These are phyloP conservation scores for Adansonia grandidieri DNA, from an alignment of 441 rosid genomes.

Conservation along the genomic window DNA sequence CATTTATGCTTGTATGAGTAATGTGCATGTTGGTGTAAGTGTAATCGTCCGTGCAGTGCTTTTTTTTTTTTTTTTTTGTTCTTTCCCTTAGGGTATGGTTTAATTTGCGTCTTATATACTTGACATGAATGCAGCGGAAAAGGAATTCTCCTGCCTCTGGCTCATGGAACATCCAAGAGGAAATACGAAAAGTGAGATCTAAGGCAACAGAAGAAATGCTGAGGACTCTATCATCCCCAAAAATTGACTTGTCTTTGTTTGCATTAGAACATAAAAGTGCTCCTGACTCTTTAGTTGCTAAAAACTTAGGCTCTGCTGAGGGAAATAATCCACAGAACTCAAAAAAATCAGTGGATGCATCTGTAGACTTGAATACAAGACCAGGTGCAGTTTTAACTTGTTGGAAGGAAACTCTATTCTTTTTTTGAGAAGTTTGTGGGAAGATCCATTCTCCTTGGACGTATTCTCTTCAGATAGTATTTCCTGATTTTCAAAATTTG, in stretches of 20 bases:
- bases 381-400: slow-evolving; percentile 33
- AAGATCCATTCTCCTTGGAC: neutral
- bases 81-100: slow-evolving; percentile 23
- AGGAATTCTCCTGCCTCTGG: slow-evolving; percentile 54
- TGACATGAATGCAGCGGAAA: slow-evolving; percentile 55
- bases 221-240: slow-evolving; percentile 53
- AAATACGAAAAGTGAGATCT: slow-evolving; percentile 83
- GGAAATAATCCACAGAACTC: slow-evolving; percentile 31
- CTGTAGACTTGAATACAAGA: slow-evolving; percentile 39
- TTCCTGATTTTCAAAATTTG: neutral
- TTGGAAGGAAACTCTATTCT: neutral
- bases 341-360: slow-evolving; percentile 37
- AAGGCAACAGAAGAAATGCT: slow-evolving; percentile 90
- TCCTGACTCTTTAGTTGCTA: slow-evolving; percentile 32
- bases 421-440: neutral
- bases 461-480: neutral
- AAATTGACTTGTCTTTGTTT: slow-evolving; percentile 49
- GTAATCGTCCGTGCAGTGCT: neutral
- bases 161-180: slow-evolving; percentile 86
- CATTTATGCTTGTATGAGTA: neutral
- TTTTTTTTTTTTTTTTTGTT: neutral
- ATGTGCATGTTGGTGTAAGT: neutral
- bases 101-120: slow-evolving; percentile 30
- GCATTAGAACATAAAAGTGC: slow-evolving; percentile 46
- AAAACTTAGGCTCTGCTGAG: slow-evolving; percentile 33